phyloP scores from a whole-genome alignment of 176 grass and related monocot genomes.

The Lolium multiflorum region DNA sequence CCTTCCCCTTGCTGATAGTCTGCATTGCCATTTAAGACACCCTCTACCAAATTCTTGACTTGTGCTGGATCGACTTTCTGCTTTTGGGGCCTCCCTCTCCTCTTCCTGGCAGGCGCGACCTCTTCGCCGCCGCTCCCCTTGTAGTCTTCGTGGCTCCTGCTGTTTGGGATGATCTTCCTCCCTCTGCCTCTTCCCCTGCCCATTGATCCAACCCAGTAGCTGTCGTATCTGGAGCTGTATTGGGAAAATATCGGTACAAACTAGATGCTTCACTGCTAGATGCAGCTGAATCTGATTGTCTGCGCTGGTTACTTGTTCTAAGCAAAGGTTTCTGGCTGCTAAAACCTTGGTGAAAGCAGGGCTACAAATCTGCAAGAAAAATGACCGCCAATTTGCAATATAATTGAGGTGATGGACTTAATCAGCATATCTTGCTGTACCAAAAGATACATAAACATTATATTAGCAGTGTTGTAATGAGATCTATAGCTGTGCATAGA shows the following conservation, averaged over 20 bases:
- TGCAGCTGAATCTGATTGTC: slow-evolving; percentile 2
- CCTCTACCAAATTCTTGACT: slow-evolving; percentile 43
- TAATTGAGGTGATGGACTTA: background rate
- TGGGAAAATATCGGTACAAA: background rate
- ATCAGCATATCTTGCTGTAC: background rate
- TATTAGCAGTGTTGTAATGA: background rate
- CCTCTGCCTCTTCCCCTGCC: slow-evolving; percentile 79
- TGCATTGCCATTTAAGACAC: slow-evolving; percentile 37
- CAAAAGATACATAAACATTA: too few species aligned
- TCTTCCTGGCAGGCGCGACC: slow-evolving; percentile 59
- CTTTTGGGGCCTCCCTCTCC: slow-evolving; percentile 77
- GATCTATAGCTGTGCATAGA: slow-evolving; percentile 37
- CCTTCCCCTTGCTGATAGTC: slow-evolving; percentile 41
- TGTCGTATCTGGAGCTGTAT: background rate
- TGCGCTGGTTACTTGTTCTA: slow-evolving; percentile 13
- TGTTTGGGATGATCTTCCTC: slow-evolving; percentile 52
- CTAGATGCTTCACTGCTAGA: background rate
- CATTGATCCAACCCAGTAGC: slow-evolving; percentile 45
- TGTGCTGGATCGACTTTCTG: slow-evolving; percentile 52
- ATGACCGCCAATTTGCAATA: too few species aligned
- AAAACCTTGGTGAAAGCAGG: background rate
- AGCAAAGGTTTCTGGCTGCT: slow-evolving; percentile 6
- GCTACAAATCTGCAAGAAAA: slow-evolving; percentile 43
- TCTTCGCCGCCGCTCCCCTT: slow-evolving; percentile 59
- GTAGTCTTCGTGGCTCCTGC: slow-evolving; percentile 54